Conservation (phyloP, 192 early-diverging fungal species). For the Jimgerdemannia flammicorona region DNA sequence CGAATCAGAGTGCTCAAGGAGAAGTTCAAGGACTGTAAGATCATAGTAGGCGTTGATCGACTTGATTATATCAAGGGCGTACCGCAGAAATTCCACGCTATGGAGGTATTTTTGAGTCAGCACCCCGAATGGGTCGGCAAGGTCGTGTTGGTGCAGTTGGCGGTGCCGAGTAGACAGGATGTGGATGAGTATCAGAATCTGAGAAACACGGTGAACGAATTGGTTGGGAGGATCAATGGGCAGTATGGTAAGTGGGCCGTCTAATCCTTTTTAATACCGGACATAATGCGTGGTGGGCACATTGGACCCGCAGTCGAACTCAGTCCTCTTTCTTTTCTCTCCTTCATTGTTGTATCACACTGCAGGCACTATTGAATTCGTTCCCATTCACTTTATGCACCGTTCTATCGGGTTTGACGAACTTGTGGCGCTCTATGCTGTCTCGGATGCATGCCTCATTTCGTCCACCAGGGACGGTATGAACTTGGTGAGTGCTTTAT, state of each 20-base stretch:
- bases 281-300: background rate
- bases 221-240: slow-evolving; percentile 98
- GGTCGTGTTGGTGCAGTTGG: slow-evolving; percentile 95
- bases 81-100: slow-evolving; percentile 96
- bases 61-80: slow-evolving; percentile 99
- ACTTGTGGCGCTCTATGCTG: slow-evolving; percentile 92
- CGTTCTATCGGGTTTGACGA: slow-evolving; percentile 94
- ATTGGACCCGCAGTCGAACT: background rate
- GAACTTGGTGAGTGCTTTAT: slow-evolving; percentile 74
- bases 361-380: slow-evolving; percentile 86
- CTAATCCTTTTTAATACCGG: slow-evolving; percentile 3
- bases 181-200: slow-evolving; percentile 98
- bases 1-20: slow-evolving; percentile 80
- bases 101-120: slow-evolving; percentile 84
- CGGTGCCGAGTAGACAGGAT: slow-evolving; percentile 96
- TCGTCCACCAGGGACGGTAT: slow-evolving; percentile 99
- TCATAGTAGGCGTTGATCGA: slow-evolving; percentile 97
- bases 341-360: background rate
- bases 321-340: no score
- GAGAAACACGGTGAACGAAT: slow-evolving; percentile 89
- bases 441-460: slow-evolving; percentile 94
- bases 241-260: slow-evolving; percentile 54
- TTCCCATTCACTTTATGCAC: slow-evolving; percentile 98
- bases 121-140: slow-evolving; percentile 92
- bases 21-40: slow-evolving; percentile 80